Evolutionary conservation across 2,329 filamentous ascomycete species (phyloP), one percentile per base, ranked within the genome.

Genomic region (Colletotrichum noveboracense): DNA sequence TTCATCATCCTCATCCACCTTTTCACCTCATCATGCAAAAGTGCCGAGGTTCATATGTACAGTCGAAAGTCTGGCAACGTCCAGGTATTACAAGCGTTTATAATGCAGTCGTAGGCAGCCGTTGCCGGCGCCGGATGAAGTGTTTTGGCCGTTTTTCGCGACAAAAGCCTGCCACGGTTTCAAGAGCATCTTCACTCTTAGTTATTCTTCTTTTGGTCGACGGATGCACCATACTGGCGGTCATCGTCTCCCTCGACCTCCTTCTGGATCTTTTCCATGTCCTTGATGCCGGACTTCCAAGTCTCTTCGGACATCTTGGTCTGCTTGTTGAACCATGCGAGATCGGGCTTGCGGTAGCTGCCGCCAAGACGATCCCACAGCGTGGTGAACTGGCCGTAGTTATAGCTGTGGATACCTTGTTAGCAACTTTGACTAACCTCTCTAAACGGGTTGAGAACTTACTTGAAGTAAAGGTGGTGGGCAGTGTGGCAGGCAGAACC

Each of bases 401-500:
- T 95, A 86, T 77, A 79, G 70, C 78, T 79, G 87, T 94, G 94
- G 88, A 95, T 95, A 9, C 14, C 43, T 26, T 32, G n/a, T 64
- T n/a, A 71, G 58, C 24, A 30, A 9, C n/a, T 16, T 24, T 67
- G 9, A 36, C n/a, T n/a, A 4, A 10, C 7, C n/a, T 36, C 18
- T 38, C 28, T 12, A 21, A 12, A 3, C 3, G 14, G 13, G 24
- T 16, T 16, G 12, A 13, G 6, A 21, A 62, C 77, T 70, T 68
- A 78, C 76, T 78, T 78, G 61, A 78, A 78, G 68, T 78, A 77
- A 52, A 96, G 85, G 83, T 98, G 96, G 85, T 98, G 96, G 3
- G 87, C 83, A 7, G 85, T 86, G 90, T 98, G 96, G 89, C 96
- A 98, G 32, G 96, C 96, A 14, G 96, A 96, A 67, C 96, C 96